Evolutionary conservation across 345 rosid species (phyloP), one percentile per base, ranked within the genome.

Genomic region (Populus nigra): DNA sequence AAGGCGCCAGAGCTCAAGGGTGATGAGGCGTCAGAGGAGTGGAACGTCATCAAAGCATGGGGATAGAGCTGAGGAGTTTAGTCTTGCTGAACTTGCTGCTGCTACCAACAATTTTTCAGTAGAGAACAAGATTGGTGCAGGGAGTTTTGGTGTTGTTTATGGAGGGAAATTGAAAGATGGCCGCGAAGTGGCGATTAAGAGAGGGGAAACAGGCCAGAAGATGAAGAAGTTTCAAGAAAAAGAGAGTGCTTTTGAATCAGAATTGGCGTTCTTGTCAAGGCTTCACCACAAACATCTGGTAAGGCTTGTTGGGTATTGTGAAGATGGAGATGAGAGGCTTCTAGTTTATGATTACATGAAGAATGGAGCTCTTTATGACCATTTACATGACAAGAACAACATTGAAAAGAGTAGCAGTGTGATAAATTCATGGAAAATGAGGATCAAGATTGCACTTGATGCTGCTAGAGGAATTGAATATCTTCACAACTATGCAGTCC

Each of bases 301-400:
- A 13, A 83, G 95, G 75, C 97, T 96, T 9, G 91, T 93, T 5
- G 99, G 99, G 5, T 93, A 88, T 57, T 96, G 99, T 38, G 92
- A 92, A 57, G 97, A 96, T 36, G 80, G 83, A 10, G 95, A 93
- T 25, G 99, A 95, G 82, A 83, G 86, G 63, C 96, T 95, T 45
- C 75, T 95, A 8, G 99, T 95, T n/a, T 95, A 91, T 68, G 98
- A 95, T 31, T 89, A 82, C 91, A 93, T 93, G 99, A 92, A 90
- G 78, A 87, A 93, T 41, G 99, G 99, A 13, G 94, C 98, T 4
- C 84, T 95, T 7, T 83, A 93, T 50, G 94, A 95, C 76, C 99
- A 90, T 79, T 83, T 95, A 29, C 99, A 93, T 73, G 86, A 68
- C 85, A 77, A 63, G 72, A 83, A 89, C 84, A 90, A 91, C 63